Evolutionary conservation across 352 stramenopile species (phyloP).

Genomic region (Phytophthora parvispora): DNA sequence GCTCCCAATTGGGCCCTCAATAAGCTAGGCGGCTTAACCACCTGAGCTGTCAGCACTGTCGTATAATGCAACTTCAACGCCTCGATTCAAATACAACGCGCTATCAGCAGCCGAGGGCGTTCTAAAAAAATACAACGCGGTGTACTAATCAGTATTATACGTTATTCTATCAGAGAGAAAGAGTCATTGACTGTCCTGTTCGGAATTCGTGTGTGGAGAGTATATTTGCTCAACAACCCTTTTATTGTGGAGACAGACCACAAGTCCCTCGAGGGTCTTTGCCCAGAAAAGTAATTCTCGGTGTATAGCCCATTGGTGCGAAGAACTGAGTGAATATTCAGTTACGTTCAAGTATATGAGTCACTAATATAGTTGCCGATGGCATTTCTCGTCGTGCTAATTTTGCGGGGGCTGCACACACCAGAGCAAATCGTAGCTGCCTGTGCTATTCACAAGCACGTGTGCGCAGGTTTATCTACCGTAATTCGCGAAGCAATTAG

Average conservation of each 20-base stretch:
- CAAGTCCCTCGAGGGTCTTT: neutral
- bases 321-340: neutral
- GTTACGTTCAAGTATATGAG: neutral
- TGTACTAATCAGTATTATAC: slow-evolving; percentile 1
- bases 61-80: neutral
- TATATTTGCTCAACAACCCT: neutral
- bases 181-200: neutral
- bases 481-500: neutral
- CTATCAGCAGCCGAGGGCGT: neutral
- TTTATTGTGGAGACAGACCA: neutral
- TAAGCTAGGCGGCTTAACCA: slow-evolving; percentile 17
- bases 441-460: neutral
- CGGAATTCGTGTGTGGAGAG: neutral
- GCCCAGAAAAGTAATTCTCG: neutral
- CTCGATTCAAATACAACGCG: neutral
- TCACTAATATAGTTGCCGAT: neutral
- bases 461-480: neutral
- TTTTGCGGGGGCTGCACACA: neutral
- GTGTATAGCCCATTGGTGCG: neutral
- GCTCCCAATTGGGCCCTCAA: slow-evolving; percentile 24
- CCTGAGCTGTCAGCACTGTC: slow-evolving; percentile 21
- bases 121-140: no score
- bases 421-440: neutral
- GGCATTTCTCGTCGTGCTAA: neutral
- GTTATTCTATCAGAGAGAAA: neutral